Evolutionary conservation across 2,329 filamentous ascomycete genomes (phyloP), one percentile per base, ranked within the genome.

Genomic region (Fusarium dlaminii): DNA sequence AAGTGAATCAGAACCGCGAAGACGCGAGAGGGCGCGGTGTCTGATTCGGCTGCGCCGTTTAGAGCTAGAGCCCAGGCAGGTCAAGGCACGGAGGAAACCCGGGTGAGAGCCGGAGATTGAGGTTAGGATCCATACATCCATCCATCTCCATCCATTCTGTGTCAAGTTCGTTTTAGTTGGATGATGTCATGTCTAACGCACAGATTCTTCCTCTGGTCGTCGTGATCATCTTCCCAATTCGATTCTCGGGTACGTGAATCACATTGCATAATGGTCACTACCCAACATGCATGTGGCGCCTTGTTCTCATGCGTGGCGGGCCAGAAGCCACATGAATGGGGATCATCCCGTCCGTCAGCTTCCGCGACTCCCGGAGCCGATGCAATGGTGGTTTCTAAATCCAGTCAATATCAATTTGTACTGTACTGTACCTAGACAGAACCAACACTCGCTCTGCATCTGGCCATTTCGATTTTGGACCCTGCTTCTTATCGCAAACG

Each of bases 281-380:
- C 39, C 62, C 32, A 51, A 42, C 63, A 36, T 39, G 48, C 42
- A 30, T 48, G 42, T 73, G 70, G 70, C 70, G 58, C 55, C 48
- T 43, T 54, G 55, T 64, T 60, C 46, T 42, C 34, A 54, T 40
- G 59, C 46, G 65, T 49, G 48, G 70, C 63, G 30, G 46, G 34
- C 34, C 51, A 39, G 45, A 69, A 63, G 48, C 66, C 63, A 68
- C 55, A 55, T 27, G 30, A 29, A 55, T 48, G 12, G 49, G 49
- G 27, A 32, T 42, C 63, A 58, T 49, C 57, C 58, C 43, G 59
- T 27, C 39, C 39, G 30, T 52, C 66, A 70, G 52, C 67, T 73
- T 73, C 70, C 66, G 70, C 51, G 51, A 66, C 57, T 74, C 52
- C 70, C 70, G 70, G 61, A 70, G 70, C 56, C 66, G 54, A 71